Percentiles rank a stretch among this genome's conserved stretches.
Conservation (phyloP, 108 stramenopile genomes). For the Skeletonema menzelii region DNA sequence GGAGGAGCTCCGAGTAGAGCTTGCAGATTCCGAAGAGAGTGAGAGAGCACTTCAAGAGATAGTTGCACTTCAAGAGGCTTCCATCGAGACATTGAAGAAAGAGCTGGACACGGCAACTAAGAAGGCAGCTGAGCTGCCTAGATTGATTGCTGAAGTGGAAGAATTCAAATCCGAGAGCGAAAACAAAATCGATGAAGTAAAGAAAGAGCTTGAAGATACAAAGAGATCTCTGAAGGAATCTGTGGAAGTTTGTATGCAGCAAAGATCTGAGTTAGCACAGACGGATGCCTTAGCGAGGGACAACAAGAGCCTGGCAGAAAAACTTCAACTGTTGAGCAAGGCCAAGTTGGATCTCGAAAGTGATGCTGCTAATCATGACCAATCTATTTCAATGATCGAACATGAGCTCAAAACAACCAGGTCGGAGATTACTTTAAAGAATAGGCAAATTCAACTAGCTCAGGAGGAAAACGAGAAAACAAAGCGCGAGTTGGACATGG, state of each 20-base stretch:
- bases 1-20: slow-evolving; percentile 4
- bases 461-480: slow-evolving; percentile 8
- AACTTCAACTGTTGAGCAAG: slow-evolving; percentile 7
- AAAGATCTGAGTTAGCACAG: not conserved
- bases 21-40: slow-evolving; percentile 7
- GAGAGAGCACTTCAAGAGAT: slow-evolving; percentile 9
- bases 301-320: slow-evolving; percentile 4
- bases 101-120: not conserved
- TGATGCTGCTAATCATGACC: not conserved
- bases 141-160: not conserved
- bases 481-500: slow-evolving; percentile 15
- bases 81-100: not conserved
- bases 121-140: not conserved
- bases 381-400: not conserved
- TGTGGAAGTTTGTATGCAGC: not conserved
- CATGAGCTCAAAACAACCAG: slow-evolving; percentile 10
- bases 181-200: not conserved
- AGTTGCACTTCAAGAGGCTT: slow-evolving; percentile 10
- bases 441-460: slow-evolving; percentile 7
- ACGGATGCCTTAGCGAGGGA: not conserved
- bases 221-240: not conserved
- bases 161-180: not conserved
- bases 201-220: not conserved
- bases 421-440: slow-evolving; percentile 6
- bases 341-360: not conserved